A percentile compares a stretch with the other conserved stretches of the same genome.
Conservation (phyloP, 2,329 filamentous ascomycete genomes). For the Paradendryphiella salina region DNA sequence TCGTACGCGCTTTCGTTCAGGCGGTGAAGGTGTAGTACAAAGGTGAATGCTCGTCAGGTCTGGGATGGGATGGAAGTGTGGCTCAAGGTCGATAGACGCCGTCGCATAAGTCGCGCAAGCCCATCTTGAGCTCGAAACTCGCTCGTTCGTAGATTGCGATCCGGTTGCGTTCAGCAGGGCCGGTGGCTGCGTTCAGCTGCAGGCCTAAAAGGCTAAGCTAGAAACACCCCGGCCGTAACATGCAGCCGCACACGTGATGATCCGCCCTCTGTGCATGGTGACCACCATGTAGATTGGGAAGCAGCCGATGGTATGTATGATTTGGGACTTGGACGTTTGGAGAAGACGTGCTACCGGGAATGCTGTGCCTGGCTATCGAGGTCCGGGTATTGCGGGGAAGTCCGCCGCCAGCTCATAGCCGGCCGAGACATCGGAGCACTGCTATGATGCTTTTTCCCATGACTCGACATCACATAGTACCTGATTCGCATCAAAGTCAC, state of each 20-base stretch:
- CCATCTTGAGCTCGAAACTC: conserved; percentile 2
- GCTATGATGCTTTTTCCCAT: conserved; percentile 2
- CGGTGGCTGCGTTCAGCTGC: conserved; percentile 22
- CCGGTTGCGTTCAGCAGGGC: conserved; percentile 7
- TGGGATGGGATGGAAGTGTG: conserved; percentile 10
- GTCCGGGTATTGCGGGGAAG: conserved; percentile 16
- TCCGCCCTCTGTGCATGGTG: conserved; percentile 10
- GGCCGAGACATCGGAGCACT: conserved; percentile 10
- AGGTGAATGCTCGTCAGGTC: conserved; percentile 5
- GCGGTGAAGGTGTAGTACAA: not conserved
- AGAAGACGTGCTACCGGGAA: not conserved
- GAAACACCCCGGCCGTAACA: conserved; percentile 17
- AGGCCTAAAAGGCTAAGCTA: conserved; percentile 19
- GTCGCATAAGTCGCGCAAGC: conserved; percentile 16
- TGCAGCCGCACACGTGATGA: conserved; percentile 38
- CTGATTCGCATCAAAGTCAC: conserved; percentile 2
- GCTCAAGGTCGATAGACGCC: conserved; percentile 6
- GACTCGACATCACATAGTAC: conserved; percentile 1
- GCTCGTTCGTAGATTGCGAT: conserved; percentile 5
- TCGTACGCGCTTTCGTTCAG: conserved; percentile 4
- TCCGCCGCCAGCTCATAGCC: conserved; percentile 17
- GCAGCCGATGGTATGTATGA: not conserved
- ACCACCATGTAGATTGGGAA: not conserved
- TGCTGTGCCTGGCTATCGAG: conserved; percentile 1
- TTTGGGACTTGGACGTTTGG: conserved; percentile 1